Base-by-base conservation (phyloP, 2,329 filamentous ascomycete species). In the Alternaria ventricosa region DNA sequence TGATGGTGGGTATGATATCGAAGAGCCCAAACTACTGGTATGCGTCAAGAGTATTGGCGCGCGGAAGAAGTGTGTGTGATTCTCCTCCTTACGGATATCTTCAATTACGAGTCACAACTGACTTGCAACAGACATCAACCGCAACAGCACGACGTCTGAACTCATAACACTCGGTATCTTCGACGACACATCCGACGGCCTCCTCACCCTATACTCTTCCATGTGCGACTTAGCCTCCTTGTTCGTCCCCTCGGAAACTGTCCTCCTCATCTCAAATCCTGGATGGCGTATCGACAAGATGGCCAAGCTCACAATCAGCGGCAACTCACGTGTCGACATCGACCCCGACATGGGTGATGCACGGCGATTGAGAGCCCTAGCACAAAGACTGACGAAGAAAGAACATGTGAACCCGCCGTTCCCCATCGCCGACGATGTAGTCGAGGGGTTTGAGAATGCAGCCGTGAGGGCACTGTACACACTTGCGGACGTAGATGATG, bases 41-140 rank as follows among this genome's bases (percentile, higher is more conserved):
- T 87, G 87, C 55, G 85, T 89, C 5, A 87, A 87, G 73, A 87
- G 84, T 60, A 81, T 89, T 57, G 86, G 87, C 0, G 81, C 82
- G 6, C 82, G 81, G 55, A 87, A 85, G 75, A 83, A 78, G 63
- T 77, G 84, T 86, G 71, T 15, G 69, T 62, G 25, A 12, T 28
- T 9, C 23, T 46, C 20, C 33, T 20, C 13, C 7, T 12, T 23
- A 22, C 18, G 25, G 9, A 18, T 1, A 22, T 11, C 15, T 5
- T 15, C 22, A 6, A 18, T n/a, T 18, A 13, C 5, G 18, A 15
- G 28, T 22, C n/a, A 12, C 47, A 8, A 46, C 47, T 45, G 12
- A 41, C 20, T 28, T 18, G 12, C 12, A 23, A 33, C 22, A 78
- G 81, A 88, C 28, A 81, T 81, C 4, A 84, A 82, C 61, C 86